These are phyloP conservation scores for Eucalyptus guilfoylei DNA, from an alignment of 345 rosid genomes.

Conservation along the genomic window DNA sequence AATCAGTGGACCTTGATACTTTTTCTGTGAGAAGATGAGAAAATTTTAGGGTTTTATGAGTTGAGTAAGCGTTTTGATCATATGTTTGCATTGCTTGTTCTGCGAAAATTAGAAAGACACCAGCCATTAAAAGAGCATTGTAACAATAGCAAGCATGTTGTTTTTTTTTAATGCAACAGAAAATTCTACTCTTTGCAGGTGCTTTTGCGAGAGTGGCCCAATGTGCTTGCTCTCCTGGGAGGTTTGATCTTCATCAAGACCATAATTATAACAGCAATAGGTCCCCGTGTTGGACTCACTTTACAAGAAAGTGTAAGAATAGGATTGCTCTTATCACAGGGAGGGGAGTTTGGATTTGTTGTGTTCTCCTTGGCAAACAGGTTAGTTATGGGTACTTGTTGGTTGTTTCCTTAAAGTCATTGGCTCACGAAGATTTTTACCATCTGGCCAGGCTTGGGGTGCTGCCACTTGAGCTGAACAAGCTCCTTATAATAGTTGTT, in stretches of 20 bases:
- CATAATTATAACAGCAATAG: conserved; percentile 70
- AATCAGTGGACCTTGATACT: not conserved
- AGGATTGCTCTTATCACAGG: conserved; percentile 90
- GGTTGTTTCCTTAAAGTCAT: not conserved
- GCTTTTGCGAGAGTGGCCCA: conserved; percentile 87
- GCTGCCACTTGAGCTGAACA: conserved; percentile 95
- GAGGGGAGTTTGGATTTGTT: conserved; percentile 95
- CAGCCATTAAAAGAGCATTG: not conserved
- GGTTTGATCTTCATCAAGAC: conserved; percentile 92
- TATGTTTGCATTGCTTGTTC: not conserved
- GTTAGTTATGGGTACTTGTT: conserved; percentile 17
- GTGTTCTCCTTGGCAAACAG: conserved; percentile 95
- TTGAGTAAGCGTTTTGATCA: not conserved
- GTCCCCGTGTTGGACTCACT: conserved; percentile 94
- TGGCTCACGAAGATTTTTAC: not conserved
- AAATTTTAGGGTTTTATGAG: not conserved
- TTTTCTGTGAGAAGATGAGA: not conserved
- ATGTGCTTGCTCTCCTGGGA: conserved; percentile 80
- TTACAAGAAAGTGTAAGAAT: conserved; percentile 83
- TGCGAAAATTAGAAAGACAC: not conserved
- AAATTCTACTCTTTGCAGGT: conserved; percentile 32
- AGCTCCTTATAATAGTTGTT: conserved; percentile 91
- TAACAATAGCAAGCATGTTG: not conserved
- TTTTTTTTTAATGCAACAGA: not conserved
- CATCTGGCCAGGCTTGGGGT: conserved; percentile 71